phyloP scores from a whole-genome alignment of 768 basidiomycete species.

The Mycena rebaudengoi region DNA sequence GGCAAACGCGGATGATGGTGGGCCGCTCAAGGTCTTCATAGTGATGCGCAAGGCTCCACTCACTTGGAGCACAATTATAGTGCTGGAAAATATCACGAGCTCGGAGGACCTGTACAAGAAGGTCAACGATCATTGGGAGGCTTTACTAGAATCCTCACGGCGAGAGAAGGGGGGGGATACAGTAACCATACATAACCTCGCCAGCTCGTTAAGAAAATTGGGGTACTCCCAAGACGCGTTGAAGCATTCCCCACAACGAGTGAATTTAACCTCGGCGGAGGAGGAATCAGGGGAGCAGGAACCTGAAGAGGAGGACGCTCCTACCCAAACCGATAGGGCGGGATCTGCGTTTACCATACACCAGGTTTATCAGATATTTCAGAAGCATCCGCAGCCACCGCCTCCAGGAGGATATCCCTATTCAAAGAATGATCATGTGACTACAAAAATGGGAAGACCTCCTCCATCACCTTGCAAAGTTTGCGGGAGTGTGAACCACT shows the following conservation, averaged over 20 bases:
- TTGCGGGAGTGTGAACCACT: not conserved
- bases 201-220: not conserved
- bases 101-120: not conserved
- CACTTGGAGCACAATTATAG: not conserved
- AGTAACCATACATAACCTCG: not conserved
- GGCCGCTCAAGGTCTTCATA: not conserved
- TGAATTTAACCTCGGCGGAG: no score
- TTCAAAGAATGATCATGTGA: not conserved
- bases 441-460: not conserved
- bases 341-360: no score
- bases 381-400: not conserved
- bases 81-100: not conserved
- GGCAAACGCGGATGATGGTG: not conserved
- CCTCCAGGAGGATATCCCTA: not conserved
- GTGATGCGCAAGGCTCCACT: not conserved
- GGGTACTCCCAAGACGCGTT: no score
- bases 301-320: not conserved
- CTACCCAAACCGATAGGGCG: not conserved
- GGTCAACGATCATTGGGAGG: not conserved
- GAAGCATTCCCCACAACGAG: no score
- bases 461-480: not conserved
- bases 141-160: not conserved
- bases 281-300: no score
- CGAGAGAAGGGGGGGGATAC: not conserved
- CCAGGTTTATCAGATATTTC: not conserved